Evolutionary conservation across 2,329 filamentous ascomycete genomes (phyloP), one percentile per base, ranked within the genome.

Genomic region (Diaporthe longicolla): DNA sequence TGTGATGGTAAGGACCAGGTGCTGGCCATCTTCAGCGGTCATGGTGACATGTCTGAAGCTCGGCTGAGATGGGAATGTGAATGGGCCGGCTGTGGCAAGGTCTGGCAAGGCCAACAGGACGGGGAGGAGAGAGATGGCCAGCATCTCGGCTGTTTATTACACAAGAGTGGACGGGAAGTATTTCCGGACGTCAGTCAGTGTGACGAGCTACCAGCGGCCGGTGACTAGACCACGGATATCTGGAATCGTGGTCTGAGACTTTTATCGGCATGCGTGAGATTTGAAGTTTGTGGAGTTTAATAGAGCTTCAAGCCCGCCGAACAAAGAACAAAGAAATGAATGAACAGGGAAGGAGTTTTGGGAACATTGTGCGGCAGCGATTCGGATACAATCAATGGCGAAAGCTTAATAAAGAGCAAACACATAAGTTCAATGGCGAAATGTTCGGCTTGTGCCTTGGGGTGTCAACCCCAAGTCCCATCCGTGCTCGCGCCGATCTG

Each of bases 81-180:
- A 73, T 26, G 74, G 74, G 48, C 66, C 57, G 66, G 74, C 74
- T 8, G 21, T 50, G 45, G 59, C 71, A 40, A 74, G 61, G 17
- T 65, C 61, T 24, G 63, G 50, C 45, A 72, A 37, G 19, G 54
- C 71, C 40, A 74, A n/a, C 24, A 75, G 54, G 17, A 70, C 59
- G 43, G 55, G 29, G 11, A 72, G 43, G 6, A 74, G 70, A 26
- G 35, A 61, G 74, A 75, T 63, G 74, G 61, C 74, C 74, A 71
- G 72, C 74, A 75, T 75, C 74, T 68, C 57, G 70, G 57, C 15
- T 71, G 45, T 71, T 71, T 55, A 65, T 54, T 55, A 55, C 35
- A 45, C 57, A 52, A 32, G 21, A 70, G 54, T 21, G 4, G n/a
- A 35, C 29, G 45, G 52, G 52, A 21, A 48, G 21, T 21, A 26